Conservation (phyloP, 2,329 filamentous ascomycete species). For the Aurifilum marmelostoma region DNA sequence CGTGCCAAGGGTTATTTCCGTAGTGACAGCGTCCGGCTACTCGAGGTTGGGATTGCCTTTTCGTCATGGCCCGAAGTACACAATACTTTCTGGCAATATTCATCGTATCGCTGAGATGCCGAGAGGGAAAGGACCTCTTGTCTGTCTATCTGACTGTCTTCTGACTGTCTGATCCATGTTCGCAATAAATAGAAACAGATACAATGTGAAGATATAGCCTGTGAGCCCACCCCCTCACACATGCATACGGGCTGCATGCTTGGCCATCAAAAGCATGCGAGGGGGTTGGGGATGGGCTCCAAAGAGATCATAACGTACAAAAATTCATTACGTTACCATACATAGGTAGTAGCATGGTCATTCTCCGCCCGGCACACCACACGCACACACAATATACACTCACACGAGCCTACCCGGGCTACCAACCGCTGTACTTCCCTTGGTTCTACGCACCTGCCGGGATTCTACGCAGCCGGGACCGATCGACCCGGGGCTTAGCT, state of each 20-base stretch:
- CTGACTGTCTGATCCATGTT: background rate
- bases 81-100: background rate
- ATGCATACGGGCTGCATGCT: background rate
- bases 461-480: background rate
- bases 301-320: background rate
- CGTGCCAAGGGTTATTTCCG: background rate
- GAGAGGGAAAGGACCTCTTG: background rate
- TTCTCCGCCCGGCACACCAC: background rate
- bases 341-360: no score
- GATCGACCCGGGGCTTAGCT: slow-evolving; percentile 1
- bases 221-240: background rate
- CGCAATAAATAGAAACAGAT: background rate
- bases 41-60: background rate
- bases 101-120: background rate
- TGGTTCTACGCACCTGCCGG: background rate
- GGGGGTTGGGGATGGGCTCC: no score
- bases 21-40: background rate
- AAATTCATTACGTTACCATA: background rate
- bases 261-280: background rate
- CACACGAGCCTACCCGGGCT: no score
- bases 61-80: background rate
- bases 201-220: background rate
- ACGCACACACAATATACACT: no score
- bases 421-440: background rate
- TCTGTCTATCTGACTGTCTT: no score